phyloP scores from a whole-genome alignment of 176 grass and related monocot genomes.

The Carex parvula region DNA sequence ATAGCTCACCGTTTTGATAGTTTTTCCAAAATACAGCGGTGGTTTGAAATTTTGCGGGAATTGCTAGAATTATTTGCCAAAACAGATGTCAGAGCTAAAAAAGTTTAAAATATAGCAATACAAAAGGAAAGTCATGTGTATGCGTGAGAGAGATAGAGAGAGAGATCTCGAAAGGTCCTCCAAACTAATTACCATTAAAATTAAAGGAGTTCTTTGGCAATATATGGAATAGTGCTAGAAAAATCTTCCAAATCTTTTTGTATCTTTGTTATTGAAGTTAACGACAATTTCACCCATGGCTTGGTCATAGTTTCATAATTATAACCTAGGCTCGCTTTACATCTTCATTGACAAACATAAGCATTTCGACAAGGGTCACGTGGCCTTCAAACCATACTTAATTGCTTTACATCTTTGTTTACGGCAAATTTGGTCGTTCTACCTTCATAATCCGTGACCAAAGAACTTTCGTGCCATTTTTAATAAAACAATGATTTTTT shows the following conservation, averaged over 20 bases:
- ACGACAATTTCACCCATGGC: neutral
- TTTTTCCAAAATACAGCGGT: neutral
- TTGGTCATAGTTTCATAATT: neutral
- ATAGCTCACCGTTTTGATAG: neutral
- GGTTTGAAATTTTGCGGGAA: neutral
- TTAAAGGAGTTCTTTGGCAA: too few relatives aligned
- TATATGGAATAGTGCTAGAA: too few relatives aligned
- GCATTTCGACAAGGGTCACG: neutral
- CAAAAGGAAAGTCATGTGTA: too few relatives aligned
- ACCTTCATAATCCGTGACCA: neutral
- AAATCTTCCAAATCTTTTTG: neutral
- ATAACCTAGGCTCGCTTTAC: neutral
- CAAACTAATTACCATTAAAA: too few relatives aligned
- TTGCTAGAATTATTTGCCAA: neutral
- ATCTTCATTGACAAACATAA: neutral
- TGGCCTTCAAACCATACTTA: neutral
- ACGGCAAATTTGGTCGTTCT: neutral
- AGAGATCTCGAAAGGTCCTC: too few relatives aligned
- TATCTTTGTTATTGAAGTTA: neutral
- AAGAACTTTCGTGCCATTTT: neutral
- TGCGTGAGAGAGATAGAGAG: too few relatives aligned
- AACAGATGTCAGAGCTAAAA: too few relatives aligned
- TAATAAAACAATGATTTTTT: neutral
- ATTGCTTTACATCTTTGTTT: neutral
- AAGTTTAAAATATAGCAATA: too few relatives aligned